Conservation (phyloP, 2,329 filamentous ascomycete genomes). For the Didymella segeticola region DNA sequence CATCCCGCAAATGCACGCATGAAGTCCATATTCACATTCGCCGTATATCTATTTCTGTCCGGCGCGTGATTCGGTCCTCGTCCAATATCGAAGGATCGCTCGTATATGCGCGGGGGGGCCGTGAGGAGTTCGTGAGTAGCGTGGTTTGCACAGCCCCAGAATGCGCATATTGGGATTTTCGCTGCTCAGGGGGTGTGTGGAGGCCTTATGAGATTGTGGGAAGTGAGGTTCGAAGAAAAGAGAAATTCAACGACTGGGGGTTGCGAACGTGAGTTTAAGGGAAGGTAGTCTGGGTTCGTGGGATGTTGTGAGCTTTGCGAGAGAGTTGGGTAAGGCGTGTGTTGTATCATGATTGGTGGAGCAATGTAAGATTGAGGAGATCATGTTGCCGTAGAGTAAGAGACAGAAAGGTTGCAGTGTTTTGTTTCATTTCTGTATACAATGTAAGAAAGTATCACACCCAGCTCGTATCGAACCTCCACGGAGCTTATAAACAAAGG, state of each 20-base stretch:
- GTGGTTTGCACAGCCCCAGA: background rate
- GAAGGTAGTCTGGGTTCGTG: too few species aligned
- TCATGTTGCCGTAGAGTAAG: background rate
- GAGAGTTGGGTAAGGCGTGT: too few species aligned
- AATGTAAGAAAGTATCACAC: constrained; percentile 8
- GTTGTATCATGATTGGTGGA: background rate
- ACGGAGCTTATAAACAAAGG: constrained; percentile 13
- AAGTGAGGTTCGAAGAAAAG: background rate
- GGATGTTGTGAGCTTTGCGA: too few species aligned
- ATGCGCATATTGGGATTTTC: background rate
- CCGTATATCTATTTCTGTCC: background rate
- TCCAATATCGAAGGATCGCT: background rate
- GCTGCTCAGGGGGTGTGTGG: background rate
- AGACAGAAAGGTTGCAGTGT: constrained; percentile 3
- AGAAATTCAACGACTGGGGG: too few species aligned
- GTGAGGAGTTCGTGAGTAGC: background rate
- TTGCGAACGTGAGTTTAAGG: too few species aligned
- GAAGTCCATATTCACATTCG: too few species aligned
- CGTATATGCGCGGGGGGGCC: constrained; percentile 2
- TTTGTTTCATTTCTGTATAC: constrained; percentile 13
- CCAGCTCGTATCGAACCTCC: background rate
- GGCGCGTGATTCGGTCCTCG: background rate
- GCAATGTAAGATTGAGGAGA: background rate
- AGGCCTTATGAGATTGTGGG: background rate
- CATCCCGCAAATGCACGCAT: background rate